Conservation (phyloP, 768 basidiomycete genomes). For the Leccinum barrowsii region DNA sequence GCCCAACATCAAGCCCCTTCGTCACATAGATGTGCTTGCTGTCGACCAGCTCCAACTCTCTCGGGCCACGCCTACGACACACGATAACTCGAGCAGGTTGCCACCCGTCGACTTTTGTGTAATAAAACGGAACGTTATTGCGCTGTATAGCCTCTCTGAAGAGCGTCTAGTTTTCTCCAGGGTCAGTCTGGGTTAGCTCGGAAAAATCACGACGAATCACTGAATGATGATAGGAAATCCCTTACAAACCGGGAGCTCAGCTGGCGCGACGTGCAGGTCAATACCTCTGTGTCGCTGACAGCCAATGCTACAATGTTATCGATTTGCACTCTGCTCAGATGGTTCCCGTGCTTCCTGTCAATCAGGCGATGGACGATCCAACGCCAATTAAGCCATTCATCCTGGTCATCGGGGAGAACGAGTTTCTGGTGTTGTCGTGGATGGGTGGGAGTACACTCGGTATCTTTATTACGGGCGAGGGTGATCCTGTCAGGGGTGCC, state of each 20-base stretch:
- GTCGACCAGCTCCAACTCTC: constrained; percentile 75
- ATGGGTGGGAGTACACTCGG: constrained; percentile 80
- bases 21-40: constrained; percentile 76
- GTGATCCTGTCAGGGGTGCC: constrained; percentile 88
- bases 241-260: constrained; percentile 54
- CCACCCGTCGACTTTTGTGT: constrained; percentile 70
- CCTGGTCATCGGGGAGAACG: constrained; percentile 67
- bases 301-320: constrained; percentile 70
- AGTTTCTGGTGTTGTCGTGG: constrained; percentile 86
- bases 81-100: constrained; percentile 34
- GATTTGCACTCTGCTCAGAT: constrained; percentile 70
- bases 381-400: constrained; percentile 62
- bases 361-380: constrained; percentile 52
- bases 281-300: constrained; percentile 72
- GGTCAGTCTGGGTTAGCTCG: constrained; percentile 34
- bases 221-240: constrained; percentile 55
- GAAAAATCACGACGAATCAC: not conserved
- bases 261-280: constrained; percentile 61
- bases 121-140: constrained; percentile 63
- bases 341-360: constrained; percentile 73
- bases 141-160: constrained; percentile 56
- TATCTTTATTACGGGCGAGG: constrained; percentile 78
- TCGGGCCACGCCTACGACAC: constrained; percentile 42
- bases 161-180: constrained; percentile 62
- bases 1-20: constrained; percentile 66